These are phyloP conservation scores for Passiflora organensis DNA, from an alignment of 345 rosid species.

Conservation along the genomic window DNA sequence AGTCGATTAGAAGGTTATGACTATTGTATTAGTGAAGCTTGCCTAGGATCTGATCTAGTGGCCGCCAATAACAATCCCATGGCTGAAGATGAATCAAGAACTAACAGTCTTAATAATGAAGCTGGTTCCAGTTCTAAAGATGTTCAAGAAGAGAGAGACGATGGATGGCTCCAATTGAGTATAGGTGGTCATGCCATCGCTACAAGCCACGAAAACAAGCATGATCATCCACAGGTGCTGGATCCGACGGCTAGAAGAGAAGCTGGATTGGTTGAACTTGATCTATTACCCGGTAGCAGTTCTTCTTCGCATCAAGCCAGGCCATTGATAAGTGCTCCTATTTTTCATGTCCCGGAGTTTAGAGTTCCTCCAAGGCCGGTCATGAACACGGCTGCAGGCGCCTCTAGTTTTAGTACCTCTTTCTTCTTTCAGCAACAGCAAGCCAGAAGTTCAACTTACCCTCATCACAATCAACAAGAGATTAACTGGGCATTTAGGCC, in stretches of 20 bases:
- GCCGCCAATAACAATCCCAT: constrained; percentile 28
- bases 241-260: constrained; percentile 37
- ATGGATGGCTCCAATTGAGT: constrained; percentile 77
- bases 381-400: constrained; percentile 9
- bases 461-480: constrained; percentile 38
- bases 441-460: constrained; percentile 39
- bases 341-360: constrained; percentile 35
- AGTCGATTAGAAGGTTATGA: constrained; percentile 47
- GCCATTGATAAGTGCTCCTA: constrained; percentile 23
- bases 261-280: constrained; percentile 52
- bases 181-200: constrained; percentile 38
- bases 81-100: constrained; percentile 88
- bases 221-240: constrained; percentile 10
- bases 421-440: constrained; percentile 38
- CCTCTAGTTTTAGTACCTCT: constrained; percentile 20
- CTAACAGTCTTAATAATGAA: constrained; percentile 44
- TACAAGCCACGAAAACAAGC: constrained; percentile 22
- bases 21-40: constrained; percentile 30
- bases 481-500: constrained; percentile 68
- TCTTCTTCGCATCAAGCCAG: constrained; percentile 16
- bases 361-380: constrained; percentile 31
- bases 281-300: constrained; percentile 45
- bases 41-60: constrained; percentile 47
- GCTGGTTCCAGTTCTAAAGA: constrained; percentile 60
- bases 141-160: constrained; percentile 24